Evolutionary conservation across 768 basidiomycete species (phyloP).

Genomic region (Piloderma croceum): DNA sequence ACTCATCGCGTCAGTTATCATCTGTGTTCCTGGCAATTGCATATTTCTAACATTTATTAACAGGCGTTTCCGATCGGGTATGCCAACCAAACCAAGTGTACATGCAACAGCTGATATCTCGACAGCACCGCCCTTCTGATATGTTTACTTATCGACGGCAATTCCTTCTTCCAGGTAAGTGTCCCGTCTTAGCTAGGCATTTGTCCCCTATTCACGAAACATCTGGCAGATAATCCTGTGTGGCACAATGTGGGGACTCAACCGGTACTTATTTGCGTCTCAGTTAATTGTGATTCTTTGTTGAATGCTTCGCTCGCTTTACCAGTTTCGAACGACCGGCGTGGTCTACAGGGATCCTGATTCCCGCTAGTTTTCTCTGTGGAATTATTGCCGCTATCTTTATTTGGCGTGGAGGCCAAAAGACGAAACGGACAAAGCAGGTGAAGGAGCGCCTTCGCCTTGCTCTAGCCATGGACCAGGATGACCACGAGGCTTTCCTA

Average conservation of each 20-base stretch:
- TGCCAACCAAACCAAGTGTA: no score
- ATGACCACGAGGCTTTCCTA: no score
- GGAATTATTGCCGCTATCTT: slow-evolving; percentile 69
- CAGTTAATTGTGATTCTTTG: not conserved
- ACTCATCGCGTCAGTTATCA: slow-evolving; percentile 58
- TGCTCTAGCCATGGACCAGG: slow-evolving; percentile 32
- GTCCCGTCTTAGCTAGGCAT: slow-evolving; percentile 1
- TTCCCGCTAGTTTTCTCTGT: slow-evolving; percentile 69
- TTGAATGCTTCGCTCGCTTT: no score
- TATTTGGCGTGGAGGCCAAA: slow-evolving; percentile 69
- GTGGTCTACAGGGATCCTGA: slow-evolving; percentile 64
- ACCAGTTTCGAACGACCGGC: slow-evolving; percentile 56
- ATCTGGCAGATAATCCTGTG: slow-evolving; percentile 52
- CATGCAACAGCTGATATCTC: slow-evolving; percentile 1
- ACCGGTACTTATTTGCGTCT: slow-evolving; percentile 39
- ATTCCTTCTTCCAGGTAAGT: slow-evolving; percentile 73
- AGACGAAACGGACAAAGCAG: slow-evolving; percentile 61
- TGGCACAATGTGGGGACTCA: slow-evolving; percentile 76
- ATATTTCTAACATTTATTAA: not conserved
- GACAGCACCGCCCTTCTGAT: slow-evolving; percentile 64
- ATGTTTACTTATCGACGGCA: slow-evolving; percentile 66
- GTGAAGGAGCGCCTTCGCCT: slow-evolving; percentile 56
- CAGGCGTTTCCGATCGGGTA: slow-evolving; percentile 64
- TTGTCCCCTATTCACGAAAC: slow-evolving; percentile 3
- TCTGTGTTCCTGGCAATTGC: not conserved